Evolutionary conservation across 2,329 filamentous ascomycete species (phyloP).

Genomic region (Botrytis porri): DNA sequence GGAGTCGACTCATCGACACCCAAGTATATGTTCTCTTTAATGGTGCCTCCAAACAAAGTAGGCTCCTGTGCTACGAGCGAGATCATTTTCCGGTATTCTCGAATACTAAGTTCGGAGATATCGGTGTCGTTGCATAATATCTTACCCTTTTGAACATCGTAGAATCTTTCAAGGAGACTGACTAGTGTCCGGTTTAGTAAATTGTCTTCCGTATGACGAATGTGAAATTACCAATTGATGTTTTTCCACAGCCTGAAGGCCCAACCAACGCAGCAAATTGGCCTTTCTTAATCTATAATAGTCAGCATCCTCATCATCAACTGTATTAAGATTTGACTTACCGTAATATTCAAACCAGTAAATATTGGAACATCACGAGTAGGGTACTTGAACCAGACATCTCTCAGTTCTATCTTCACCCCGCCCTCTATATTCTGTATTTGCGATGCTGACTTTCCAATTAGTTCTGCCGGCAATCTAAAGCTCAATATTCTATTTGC

Average conservation of each 20-base stretch:
- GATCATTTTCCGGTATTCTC: slow-evolving; percentile 60
- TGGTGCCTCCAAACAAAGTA: slow-evolving; percentile 58
- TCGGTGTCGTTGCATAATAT: slow-evolving; percentile 63
- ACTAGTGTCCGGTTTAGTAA: background rate
- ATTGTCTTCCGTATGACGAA: background rate
- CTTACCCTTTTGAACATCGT: slow-evolving; percentile 60
- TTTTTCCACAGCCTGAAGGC: slow-evolving; percentile 50
- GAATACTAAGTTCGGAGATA: slow-evolving; percentile 57
- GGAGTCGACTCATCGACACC: slow-evolving; percentile 49
- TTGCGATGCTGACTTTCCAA: slow-evolving; percentile 20
- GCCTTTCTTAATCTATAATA: slow-evolving; percentile 49
- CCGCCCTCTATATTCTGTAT: slow-evolving; percentile 41
- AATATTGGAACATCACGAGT: slow-evolving; percentile 57
- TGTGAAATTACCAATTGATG: slow-evolving; percentile 7
- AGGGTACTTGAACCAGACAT: slow-evolving; percentile 60
- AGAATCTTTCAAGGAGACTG: slow-evolving; percentile 53
- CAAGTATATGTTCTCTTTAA: slow-evolving; percentile 67
- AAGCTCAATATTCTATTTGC: slow-evolving; percentile 56
- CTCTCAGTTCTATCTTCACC: slow-evolving; percentile 54
- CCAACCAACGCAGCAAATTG: slow-evolving; percentile 71
- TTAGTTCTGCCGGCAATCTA: slow-evolving; percentile 22
- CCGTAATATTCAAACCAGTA: slow-evolving; percentile 57
- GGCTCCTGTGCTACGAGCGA: slow-evolving; percentile 75
- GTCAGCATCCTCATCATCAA: slow-evolving; percentile 19
- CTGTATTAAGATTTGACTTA: slow-evolving; percentile 14